Conservation (phyloP, 345 rosid genomes). For the Rubroshorea leprosula region DNA sequence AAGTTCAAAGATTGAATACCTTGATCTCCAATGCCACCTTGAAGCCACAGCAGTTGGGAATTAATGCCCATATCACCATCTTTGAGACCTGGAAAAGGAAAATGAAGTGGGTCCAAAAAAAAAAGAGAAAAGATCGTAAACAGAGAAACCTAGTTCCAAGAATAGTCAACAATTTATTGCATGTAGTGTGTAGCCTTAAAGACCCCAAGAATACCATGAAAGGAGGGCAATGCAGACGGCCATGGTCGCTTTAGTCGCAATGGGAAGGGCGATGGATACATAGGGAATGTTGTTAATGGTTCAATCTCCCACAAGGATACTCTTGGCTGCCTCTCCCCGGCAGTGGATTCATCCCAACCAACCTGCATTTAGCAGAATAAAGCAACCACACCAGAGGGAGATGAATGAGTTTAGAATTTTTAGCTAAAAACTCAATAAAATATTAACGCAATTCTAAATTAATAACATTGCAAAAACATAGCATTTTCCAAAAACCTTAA, state of each 20-base stretch:
- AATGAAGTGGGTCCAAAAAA: slow-evolving; percentile 7
- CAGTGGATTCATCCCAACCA: slow-evolving; percentile 99
- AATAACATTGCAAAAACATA: not conserved
- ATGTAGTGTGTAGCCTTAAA: not conserved
- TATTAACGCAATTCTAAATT: not conserved
- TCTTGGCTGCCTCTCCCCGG: slow-evolving; percentile 98
- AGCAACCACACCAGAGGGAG: not conserved
- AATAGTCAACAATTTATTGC: not conserved
- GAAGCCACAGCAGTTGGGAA: slow-evolving; percentile 73
- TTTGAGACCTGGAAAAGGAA: slow-evolving; percentile 41
- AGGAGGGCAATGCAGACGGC: slow-evolving; percentile 77
- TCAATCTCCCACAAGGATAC: slow-evolving; percentile 99
- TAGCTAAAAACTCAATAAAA: not conserved
- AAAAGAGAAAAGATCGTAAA: not conserved
- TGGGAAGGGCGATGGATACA: slow-evolving; percentile 94
- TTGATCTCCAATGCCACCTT: slow-evolving; percentile 56
- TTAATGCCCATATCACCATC: slow-evolving; percentile 69
- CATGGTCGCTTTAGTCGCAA: slow-evolving; percentile 91
- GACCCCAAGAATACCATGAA: slow-evolving; percentile 44
- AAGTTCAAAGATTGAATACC: slow-evolving; percentile 62
- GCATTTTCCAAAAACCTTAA: slow-evolving; percentile 33
- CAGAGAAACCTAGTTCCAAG: not conserved
- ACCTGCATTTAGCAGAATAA: slow-evolving; percentile 44
- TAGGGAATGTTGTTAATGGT: slow-evolving; percentile 92
- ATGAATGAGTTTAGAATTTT: not conserved